A percentile compares a stretch with the other conserved stretches of the same genome.
These are phyloP conservation scores for Pezicula radicicola DNA, from an alignment of 2,329 filamentous ascomycete species.

Conservation along the genomic window DNA sequence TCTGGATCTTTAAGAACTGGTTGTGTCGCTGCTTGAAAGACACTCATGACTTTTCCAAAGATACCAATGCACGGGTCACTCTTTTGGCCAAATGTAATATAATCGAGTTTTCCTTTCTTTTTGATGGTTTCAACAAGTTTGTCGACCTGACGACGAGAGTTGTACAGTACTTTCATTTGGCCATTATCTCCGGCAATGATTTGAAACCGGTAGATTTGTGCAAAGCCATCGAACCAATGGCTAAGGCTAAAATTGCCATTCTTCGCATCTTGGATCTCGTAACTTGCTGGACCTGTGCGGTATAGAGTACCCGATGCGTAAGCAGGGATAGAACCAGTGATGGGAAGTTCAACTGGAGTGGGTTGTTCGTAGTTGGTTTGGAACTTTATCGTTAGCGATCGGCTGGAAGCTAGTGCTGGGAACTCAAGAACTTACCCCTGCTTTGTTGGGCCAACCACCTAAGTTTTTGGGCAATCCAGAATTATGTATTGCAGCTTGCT, in stretches of 20 bases:
- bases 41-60: slow-evolving; percentile 64
- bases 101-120: slow-evolving; percentile 52
- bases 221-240: slow-evolving; percentile 61
- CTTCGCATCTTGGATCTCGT: background rate
- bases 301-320: slow-evolving; percentile 73
- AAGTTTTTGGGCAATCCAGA: too few species aligned
- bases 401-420: background rate
- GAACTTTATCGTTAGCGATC: slow-evolving; percentile 2
- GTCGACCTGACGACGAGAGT: slow-evolving; percentile 67
- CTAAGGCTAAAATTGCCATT: background rate
- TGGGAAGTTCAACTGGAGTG: slow-evolving; percentile 56
- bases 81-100: slow-evolving; percentile 66
- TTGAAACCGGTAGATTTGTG: slow-evolving; percentile 69
- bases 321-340: slow-evolving; percentile 65
- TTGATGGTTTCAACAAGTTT: slow-evolving; percentile 57
- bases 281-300: slow-evolving; percentile 65
- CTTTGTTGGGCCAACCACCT: slow-evolving; percentile 5
- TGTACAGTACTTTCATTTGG: slow-evolving; percentile 59
- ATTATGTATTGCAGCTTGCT: too few species aligned
- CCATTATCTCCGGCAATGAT: slow-evolving; percentile 45
- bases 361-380: slow-evolving; percentile 9
- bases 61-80: slow-evolving; percentile 72
- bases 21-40: slow-evolving; percentile 37
- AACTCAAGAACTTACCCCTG: slow-evolving; percentile 1
- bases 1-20: slow-evolving; percentile 1